Percentiles rank a stretch among this genome's conserved stretches.
Evolutionary conservation across 768 basidiomycete genomes (phyloP).

Genomic region (Suillus americanus): DNA sequence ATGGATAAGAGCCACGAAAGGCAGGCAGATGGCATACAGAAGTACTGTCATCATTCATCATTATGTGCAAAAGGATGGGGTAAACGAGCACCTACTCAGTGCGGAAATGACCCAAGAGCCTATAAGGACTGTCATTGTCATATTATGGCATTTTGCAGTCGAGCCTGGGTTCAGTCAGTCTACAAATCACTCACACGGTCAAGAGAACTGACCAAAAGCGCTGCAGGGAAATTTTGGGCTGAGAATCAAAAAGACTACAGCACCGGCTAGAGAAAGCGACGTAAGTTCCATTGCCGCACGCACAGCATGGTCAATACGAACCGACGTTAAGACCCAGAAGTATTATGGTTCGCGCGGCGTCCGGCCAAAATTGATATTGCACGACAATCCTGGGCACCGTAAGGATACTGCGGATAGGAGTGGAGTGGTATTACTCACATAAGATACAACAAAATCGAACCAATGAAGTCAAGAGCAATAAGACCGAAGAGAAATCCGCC

Average conservation of each 20-base stretch:
- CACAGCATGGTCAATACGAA: not conserved
- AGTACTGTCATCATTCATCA: constrained; percentile 8
- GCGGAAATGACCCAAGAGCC: constrained; percentile 34
- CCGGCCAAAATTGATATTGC: constrained; percentile 38
- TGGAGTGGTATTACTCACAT: constrained; percentile 28
- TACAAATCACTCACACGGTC: not conserved
- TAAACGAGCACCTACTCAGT: constrained; percentile 31
- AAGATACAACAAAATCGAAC: constrained; percentile 35
- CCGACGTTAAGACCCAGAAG: constrained; percentile 22
- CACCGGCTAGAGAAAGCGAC: constrained; percentile 18
- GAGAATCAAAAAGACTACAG: constrained; percentile 31
- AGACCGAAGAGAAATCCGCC: constrained; percentile 35
- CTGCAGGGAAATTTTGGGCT: constrained; percentile 35
- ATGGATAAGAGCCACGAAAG: constrained; percentile 5
- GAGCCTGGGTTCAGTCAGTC: constrained; percentile 20
- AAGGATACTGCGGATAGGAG: not conserved
- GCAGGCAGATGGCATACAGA: constrained; percentile 9
- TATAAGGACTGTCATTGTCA: constrained; percentile 29
- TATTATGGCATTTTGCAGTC: constrained; percentile 28
- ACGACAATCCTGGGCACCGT: constrained; percentile 36
- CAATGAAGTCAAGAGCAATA: constrained; percentile 31
- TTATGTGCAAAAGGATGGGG: not conserved
- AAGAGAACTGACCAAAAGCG: constrained; percentile 28
- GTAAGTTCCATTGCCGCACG: constrained; percentile 1
- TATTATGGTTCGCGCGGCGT: constrained; percentile 33